phyloP scores from a whole-genome alignment of 164 flowering plant species.

The Aristolochia fimbriata region DNA sequence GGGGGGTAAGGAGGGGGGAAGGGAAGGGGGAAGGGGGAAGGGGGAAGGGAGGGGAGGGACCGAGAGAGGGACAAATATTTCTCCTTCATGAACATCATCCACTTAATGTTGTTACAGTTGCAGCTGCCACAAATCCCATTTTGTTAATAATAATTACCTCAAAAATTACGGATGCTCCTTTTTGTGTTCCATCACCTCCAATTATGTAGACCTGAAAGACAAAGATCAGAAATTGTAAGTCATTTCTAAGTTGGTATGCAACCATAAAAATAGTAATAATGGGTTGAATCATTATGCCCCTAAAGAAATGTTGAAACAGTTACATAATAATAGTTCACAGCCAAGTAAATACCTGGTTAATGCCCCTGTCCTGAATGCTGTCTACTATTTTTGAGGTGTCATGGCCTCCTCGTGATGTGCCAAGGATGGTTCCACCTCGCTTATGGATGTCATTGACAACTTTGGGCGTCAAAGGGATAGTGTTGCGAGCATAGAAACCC shows the following conservation, averaged over 20 bases:
- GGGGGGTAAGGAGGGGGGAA: no score
- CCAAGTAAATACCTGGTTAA: conserved; percentile 50
- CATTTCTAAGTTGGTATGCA: no score
- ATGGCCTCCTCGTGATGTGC: conserved; percentile 89
- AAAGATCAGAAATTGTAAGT: neutral
- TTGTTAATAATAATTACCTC: conserved; percentile 30
- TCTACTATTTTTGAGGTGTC: conserved; percentile 75
- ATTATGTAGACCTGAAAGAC: conserved; percentile 59
- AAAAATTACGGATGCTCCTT: conserved; percentile 68
- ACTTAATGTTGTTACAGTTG: no score
- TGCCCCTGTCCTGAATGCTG: conserved; percentile 83
- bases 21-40: no score
- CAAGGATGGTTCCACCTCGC: conserved; percentile 80
- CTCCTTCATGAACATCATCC: no score
- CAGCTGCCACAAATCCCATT: no score
- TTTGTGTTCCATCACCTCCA: conserved; percentile 91
- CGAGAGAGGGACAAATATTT: no score
- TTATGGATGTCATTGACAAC: conserved; percentile 77
- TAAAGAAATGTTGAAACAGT: no score
- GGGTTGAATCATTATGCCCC: no score
- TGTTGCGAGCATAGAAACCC: conserved; percentile 70
- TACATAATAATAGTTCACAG: neutral
- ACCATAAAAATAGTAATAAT: no score
- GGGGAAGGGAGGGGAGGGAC: no score
- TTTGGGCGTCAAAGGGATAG: conserved; percentile 53